Base-by-base conservation (phyloP, 495 filamentous ascomycete genomes). In the Coniosporium apollinis region DNA sequence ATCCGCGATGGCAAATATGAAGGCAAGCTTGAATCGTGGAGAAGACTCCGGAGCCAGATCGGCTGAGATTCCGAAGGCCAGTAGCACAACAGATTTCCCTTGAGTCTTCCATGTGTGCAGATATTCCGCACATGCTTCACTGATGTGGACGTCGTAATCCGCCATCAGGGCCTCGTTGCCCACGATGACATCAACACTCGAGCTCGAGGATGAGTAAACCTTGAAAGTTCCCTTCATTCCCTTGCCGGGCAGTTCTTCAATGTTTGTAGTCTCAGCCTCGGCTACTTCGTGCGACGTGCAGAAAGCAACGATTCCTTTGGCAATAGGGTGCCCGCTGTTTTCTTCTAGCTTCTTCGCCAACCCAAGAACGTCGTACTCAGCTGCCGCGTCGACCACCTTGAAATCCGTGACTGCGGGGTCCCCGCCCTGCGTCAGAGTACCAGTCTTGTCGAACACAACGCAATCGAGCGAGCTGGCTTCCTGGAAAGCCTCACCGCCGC, bases 391-490 rank as follows among this genome's bases (percentile, higher is more conserved):
- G 30, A 74, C 19, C 14, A 74, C 43, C 43, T 75, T 61, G 36
- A 76, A 68, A 30, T 91, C 78, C 0, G 82, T 80, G 17, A 96
- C 76, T 7, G 58, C 74, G 0, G 86, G 72, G 36, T 84, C 76
- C 21, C 80, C 82, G 22, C 87, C 87, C 45, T 81, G 61, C 0
- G 87, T 96, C 32, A 96, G 58, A 1, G 87, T 96, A 0, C 87
- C 87, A 0, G 87, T 96, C 61, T 96, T 96, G 61, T 96, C 87
- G 46, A 96, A 94, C 10, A 94, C 83, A 16, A 94, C 72, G 36
- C 74, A 76, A 50, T 91, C 81, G 5, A 94, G 65, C 3, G 66
- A 65, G 43, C 83, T 91, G 8, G 89, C 86, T 59, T 91, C 85
- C 54, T 96, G 82, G 47, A 96, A 94, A 1, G 89, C 87, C 48